phyloP scores from a whole-genome alignment of 1,284 basidiomycete species.

The Tilletia walkeri region DNA sequence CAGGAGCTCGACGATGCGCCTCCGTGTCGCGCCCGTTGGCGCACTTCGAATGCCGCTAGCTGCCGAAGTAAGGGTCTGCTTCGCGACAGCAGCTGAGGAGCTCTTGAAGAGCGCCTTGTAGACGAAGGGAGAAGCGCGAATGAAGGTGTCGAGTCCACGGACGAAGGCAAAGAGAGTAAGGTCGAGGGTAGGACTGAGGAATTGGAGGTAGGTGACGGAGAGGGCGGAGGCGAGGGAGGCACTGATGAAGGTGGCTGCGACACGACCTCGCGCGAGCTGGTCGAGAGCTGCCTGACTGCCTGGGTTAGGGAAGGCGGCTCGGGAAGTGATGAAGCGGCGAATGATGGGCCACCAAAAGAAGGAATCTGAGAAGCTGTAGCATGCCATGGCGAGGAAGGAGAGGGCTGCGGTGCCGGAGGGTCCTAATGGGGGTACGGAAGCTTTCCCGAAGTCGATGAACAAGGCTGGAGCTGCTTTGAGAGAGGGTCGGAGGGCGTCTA shows the following conservation, averaged over 20 bases:
- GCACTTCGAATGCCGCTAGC: slow-evolving; percentile 4
- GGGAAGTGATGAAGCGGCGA: slow-evolving; percentile 33
- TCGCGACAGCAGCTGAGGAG: not conserved
- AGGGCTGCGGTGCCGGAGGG: slow-evolving; percentile 15
- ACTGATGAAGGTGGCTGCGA: slow-evolving; percentile 37
- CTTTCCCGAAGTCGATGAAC: not conserved
- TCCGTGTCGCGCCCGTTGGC: not conserved
- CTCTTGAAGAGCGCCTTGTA: slow-evolving; percentile 3
- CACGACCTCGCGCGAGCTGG: slow-evolving; percentile 21
- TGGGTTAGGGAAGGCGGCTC: slow-evolving; percentile 17
- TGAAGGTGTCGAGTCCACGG: slow-evolving; percentile 52
- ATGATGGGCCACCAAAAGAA: slow-evolving; percentile 39
- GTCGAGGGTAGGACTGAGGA: slow-evolving; percentile 54
- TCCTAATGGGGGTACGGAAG: not conserved
- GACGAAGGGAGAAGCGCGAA: slow-evolving; percentile 35
- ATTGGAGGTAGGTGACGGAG: slow-evolving; percentile 15
- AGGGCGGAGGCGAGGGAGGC: slow-evolving; percentile 30
- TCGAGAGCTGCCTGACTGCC: slow-evolving; percentile 19
- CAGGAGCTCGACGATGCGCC: not conserved
- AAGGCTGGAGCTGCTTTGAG: slow-evolving; percentile 2
- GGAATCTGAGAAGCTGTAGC: slow-evolving; percentile 31
- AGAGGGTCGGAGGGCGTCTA: not conserved
- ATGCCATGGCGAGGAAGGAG: slow-evolving; percentile 33
- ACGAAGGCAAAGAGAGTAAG: slow-evolving; percentile 57
- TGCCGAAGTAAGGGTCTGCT: not conserved